Base-by-base conservation (phyloP, 2,329 filamentous ascomycete genomes). In the Daldinia eschscholtzii region DNA sequence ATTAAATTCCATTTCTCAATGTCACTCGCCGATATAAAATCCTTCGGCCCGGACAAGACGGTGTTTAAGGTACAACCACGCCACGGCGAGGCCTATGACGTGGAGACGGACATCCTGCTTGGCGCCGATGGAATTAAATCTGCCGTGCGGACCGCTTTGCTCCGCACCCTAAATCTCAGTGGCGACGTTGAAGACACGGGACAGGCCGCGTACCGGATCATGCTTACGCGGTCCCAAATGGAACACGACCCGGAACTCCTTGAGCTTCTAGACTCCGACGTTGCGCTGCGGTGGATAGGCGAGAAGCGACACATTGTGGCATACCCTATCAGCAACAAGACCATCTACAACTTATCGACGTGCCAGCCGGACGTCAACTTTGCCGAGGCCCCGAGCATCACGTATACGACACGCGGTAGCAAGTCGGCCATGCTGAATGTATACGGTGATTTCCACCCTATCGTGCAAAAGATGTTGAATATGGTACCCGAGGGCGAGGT, bases 131-230 rank as follows among this genome's bases (percentile, higher is more conserved):
- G 87, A 42, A 83, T 89, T 76, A 89, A 88, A 78, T 86, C 83
- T 44, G 70, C 77, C 7, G 81, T 82, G 20, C 83, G 87, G 35
- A 80, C 83, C 6, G 80, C 85, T 41, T 84, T 93, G 77, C 84
- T 92, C 1, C 79, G 82, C 39, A 80, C 82, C 46, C 80, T 88
- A 1, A 83, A 84, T 48, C 81, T 85, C 69, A 78, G 80, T 5
- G 85, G 85, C 23, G 83, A 87, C 61, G 87, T 91, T 73, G 83
- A 88, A 66, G 90, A 93, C 67, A 93, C 92, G 0, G 88, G 91
- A 3, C 91, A 94, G 80, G 92, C 92, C 0, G 91, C 91, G 2
- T 94, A 94, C 81, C 88, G 92, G 12, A 92, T 94, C 79, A 91
- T 94, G 87, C 84, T 94, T 18, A 87, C 86, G 1, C 87, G 92